Base-by-base conservation (phyloP, 352 stramenopile species). In the Globisporangium recalcitrans region DNA sequence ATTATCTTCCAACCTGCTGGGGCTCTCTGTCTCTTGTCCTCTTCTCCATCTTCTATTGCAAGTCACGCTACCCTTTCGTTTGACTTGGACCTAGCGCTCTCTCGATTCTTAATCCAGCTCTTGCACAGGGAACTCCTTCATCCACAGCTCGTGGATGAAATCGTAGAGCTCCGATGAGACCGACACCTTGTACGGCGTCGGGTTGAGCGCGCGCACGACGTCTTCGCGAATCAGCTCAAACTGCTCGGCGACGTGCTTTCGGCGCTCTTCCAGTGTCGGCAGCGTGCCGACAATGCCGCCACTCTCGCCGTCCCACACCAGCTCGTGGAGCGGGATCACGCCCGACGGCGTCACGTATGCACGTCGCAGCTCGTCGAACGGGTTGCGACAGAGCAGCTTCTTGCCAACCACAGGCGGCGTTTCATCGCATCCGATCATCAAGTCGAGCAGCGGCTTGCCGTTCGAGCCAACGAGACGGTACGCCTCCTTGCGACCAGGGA, bases 81-180 rank as follows among this genome's bases (percentile, higher is more conserved):
- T 27, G 9, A 16, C 48, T 53, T 19, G 8, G 22, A 21, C 11
- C 38, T 54, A 21, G 56, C 14, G 11, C 21, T 34, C 22, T 8
- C 44, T 59, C 48, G 19, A 27, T 34, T 27, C 60, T 78, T 78
- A 93, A 52, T 91, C 74, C 34, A 95, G 74, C 68, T 95, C 87
- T 44, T 87, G 68, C 26, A 95, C 87, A 1, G 86, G 87, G 71
- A 88, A 93, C 69, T 96, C 88, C 65, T 90, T 87, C 78, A 93
- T 92, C 97, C 97, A 99, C 38, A 99, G 77, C 60, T 98, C 75
- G 73, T 99, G 97, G 57, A 99, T 93, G 60, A 98, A 99, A 46
- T 96, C 82, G 71, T 92, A 95, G 68, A 93, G 69, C 27, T 88
- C 78, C 52, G 76, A 80, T 56, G 81, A 91, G n/a, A 95, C 85